Conservation (phyloP, 768 basidiomycete species). For the Symmetrospora coprosmae region DNA sequence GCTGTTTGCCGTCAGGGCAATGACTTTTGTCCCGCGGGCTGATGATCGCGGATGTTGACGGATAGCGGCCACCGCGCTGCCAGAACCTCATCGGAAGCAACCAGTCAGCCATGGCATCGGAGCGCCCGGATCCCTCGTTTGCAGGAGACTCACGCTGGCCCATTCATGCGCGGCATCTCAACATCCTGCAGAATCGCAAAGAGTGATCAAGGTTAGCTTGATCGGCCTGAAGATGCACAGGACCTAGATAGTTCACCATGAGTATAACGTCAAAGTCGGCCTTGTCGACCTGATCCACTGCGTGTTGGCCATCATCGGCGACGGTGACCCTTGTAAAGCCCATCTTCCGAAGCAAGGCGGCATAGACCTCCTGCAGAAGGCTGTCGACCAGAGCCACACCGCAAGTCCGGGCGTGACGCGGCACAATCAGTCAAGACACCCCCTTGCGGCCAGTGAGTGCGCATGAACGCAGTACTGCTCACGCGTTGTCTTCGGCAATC, state of each 20-base stretch:
- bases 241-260: too few species aligned
- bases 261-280: conserved; percentile 34
- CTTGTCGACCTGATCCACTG: conserved; percentile 32
- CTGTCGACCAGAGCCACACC: not conserved
- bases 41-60: conserved; percentile 1
- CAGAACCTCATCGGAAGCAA: not conserved
- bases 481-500: conserved; percentile 12
- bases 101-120: too few species aligned
- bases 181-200: too few species aligned
- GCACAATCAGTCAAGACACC: too few species aligned
- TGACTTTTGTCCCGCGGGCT: conserved; percentile 53
- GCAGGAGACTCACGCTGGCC: conserved; percentile 10
- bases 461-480: not conserved
- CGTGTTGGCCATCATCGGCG: conserved; percentile 33
- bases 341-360: conserved; percentile 3
- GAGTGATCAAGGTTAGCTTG: too few species aligned
- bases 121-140: not conserved
- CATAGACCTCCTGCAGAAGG: conserved; percentile 8
- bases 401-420: not conserved
- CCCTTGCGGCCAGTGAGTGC: too few species aligned
- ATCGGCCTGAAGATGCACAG: too few species aligned
- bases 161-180: conserved; percentile 15
- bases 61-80: conserved; percentile 7
- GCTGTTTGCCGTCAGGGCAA: conserved; percentile 89
- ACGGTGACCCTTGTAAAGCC: conserved; percentile 25